Base-by-base conservation (phyloP, 768 basidiomycete genomes). In the Amanita polypyramis region DNA sequence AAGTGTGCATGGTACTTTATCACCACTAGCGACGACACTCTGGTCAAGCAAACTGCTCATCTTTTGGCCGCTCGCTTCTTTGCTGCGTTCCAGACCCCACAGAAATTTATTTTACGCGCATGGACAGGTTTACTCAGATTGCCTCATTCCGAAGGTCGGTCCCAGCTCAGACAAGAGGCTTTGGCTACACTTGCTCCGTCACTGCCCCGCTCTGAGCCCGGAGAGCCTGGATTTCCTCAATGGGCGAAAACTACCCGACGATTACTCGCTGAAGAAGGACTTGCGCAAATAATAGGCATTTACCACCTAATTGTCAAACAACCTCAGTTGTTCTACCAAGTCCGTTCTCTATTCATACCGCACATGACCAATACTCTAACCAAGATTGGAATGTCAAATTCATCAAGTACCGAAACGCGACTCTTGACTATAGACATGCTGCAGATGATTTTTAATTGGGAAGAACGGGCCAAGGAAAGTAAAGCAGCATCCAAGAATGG, bases 221-320 rank as follows among this genome's bases (percentile, higher is more conserved):
- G 65, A 23, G 84, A 86, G 53, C 53, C 70, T 5, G 81, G 78
- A 2, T 77, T 72, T 49, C 86, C 74, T 56, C 72, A 70, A 46
- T 99, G 96, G 96, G 93, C 93, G 4, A 80, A 75, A 58, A 82
- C 82, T 10, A 91, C 92, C 2, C 77, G 93, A 36, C 78, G 83
- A 39, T 72, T 96, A 27, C 73, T 99, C 32, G 77, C 83, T 14
- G 96, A 99, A 64, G 96, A 99, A 59, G 85, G 85, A 2, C 77
- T 93, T 51, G 69, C 79, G 2, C 73, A 75, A 38, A 68, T 71
- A 48, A 75, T 86, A 45, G 79, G 85, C 51, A 86, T 97, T 44
- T 99, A 96, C 60, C 85, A 94, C 52, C 77, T 99, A 46, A 84
- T 99, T 49, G 83, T 91, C 52, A 86, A 91, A 51, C 92, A 97